These are phyloP conservation scores for Canavalia gladiata DNA, from an alignment of 306 rosid species.

Conservation along the genomic window DNA sequence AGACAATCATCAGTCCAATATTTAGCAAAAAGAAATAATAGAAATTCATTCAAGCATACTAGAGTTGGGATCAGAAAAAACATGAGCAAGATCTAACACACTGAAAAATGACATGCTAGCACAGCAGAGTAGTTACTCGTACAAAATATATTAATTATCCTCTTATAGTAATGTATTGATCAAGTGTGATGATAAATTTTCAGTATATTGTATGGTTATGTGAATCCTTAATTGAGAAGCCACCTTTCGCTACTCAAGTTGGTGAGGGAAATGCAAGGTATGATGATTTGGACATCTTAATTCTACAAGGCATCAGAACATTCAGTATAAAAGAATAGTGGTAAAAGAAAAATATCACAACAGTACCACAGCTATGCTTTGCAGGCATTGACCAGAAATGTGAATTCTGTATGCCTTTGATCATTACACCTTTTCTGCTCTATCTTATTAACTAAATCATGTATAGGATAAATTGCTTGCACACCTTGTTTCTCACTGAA, in stretches of 20 bases:
- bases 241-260: conserved; percentile 1
- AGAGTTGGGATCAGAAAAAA: conserved; percentile 27
- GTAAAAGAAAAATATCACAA: not conserved
- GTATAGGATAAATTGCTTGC: conserved; percentile 30
- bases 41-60: conserved; percentile 17
- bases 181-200: not conserved
- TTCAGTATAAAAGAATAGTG: conserved; percentile 14
- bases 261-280: not conserved
- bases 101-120: conserved; percentile 20
- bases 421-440: conserved; percentile 30
- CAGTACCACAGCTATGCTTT: conserved; percentile 7
- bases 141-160: conserved; percentile 15
- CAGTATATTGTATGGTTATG: not conserved
- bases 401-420: conserved; percentile 2
- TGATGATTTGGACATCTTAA: not conserved
- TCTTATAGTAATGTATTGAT: conserved; percentile 27
- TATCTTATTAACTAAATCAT: conserved; percentile 21
- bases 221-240: conserved; percentile 7
- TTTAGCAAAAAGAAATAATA: conserved; percentile 41
- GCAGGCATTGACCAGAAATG: not conserved
- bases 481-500: conserved; percentile 21
- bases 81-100: not conserved
- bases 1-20: conserved; percentile 50
- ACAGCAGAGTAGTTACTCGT: conserved; percentile 15
- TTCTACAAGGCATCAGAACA: conserved; percentile 18